Percentiles rank a stretch among this genome's conserved stretches.
phyloP scores from a whole-genome alignment of 805 yeast species.

The Candida ovalis region DNA sequence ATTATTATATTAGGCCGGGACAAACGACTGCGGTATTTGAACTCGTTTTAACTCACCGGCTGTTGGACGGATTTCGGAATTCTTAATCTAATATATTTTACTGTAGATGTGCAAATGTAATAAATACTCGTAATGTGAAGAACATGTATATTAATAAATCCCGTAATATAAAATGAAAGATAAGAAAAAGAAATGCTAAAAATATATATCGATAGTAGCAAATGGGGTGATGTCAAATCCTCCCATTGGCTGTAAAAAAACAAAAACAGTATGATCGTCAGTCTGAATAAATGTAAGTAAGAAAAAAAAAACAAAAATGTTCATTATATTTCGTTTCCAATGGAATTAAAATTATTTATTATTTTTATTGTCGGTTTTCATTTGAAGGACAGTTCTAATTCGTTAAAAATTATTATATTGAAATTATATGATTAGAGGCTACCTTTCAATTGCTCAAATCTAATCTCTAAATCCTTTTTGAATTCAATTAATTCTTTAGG shows the following conservation, averaged over 20 bases:
- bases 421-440: neutral
- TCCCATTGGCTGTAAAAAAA: neutral
- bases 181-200: neutral
- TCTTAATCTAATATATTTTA: neutral
- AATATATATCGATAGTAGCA: neutral
- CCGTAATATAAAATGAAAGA: neutral
- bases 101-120: neutral
- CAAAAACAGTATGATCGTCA: neutral
- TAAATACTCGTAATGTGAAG: neutral
- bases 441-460: neutral
- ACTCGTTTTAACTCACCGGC: too few relatives aligned
- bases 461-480: constrained; percentile 11
- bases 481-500: constrained; percentile 29
- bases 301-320: neutral
- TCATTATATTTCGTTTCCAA: neutral
- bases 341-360: neutral
- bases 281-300: neutral
- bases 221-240: neutral
- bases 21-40: too few relatives aligned
- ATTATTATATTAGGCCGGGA: too few relatives aligned
- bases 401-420: too few relatives aligned
- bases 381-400: too few relatives aligned
- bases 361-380: neutral
- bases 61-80: too few relatives aligned
- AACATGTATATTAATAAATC: neutral